Evolutionary conservation across 2,329 filamentous ascomycete genomes (phyloP).

Genomic region (Talaromyces atroroseus): DNA sequence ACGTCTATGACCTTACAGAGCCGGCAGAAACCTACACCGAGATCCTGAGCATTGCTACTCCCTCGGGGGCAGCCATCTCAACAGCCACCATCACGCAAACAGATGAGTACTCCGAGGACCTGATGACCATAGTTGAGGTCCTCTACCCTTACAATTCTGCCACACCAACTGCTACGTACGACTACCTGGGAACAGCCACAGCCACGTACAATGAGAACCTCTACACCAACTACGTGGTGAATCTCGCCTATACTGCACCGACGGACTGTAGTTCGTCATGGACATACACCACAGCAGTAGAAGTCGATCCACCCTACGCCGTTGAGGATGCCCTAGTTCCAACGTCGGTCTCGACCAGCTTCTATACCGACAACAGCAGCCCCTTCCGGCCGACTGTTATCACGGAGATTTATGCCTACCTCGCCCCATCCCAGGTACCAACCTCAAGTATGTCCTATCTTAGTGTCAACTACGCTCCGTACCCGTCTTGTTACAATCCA

Average conservation of each 20-base stretch:
- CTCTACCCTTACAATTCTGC: constrained; percentile 23
- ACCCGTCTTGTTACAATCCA: constrained; percentile 12
- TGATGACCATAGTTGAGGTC: constrained; percentile 22
- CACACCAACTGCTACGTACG: constrained; percentile 1
- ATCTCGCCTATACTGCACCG: constrained; percentile 24
- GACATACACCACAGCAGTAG: constrained; percentile 21
- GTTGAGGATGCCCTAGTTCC: constrained; percentile 18
- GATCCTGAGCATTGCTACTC: constrained; percentile 21
- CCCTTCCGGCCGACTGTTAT: constrained; percentile 24
- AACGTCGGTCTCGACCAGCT: constrained; percentile 20
- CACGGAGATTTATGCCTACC: constrained; percentile 21
- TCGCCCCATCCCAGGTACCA: constrained; percentile 27
- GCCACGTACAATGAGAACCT: constrained; percentile 2
- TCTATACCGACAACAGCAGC: constrained; percentile 18
- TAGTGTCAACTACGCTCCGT: constrained; percentile 16
- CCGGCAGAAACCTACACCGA: constrained; percentile 6
- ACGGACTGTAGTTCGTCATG: constrained; percentile 25
- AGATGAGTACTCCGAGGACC: constrained; percentile 8
- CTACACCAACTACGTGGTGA: constrained; percentile 22
- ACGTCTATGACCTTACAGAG: constrained; percentile 8
- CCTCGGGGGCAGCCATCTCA: constrained; percentile 21
- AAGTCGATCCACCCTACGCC: constrained; percentile 16
- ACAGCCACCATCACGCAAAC: constrained; percentile 20
- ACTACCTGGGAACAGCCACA: constrained; percentile 6
- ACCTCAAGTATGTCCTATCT: constrained; percentile 17